Evolutionary conservation across 371 early-diverging fungal genomes (phyloP).

Genomic region (Capniomyces stellatus): DNA sequence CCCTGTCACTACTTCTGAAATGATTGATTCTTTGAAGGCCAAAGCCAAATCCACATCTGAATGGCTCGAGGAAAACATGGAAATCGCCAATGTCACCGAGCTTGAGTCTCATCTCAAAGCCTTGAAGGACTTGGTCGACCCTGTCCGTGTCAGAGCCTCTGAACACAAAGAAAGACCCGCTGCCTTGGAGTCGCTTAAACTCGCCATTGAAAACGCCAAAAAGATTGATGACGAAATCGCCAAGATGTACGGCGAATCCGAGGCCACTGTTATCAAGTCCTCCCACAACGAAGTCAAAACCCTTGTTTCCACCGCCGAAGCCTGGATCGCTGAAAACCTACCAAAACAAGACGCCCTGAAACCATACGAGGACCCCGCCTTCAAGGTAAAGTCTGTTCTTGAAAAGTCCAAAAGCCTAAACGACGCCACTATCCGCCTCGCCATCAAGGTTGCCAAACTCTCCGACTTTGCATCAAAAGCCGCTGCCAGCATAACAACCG

Average conservation of each 20-base stretch:
- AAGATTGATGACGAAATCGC: neutral
- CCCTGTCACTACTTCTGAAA: slow-evolving; percentile 43
- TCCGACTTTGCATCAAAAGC: no score
- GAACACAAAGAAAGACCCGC: neutral
- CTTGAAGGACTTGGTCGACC: slow-evolving; percentile 11
- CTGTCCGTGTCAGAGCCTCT: neutral
- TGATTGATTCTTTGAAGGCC: slow-evolving; percentile 44
- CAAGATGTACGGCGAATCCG: neutral
- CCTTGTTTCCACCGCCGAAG: neutral
- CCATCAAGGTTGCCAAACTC: no score
- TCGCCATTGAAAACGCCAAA: neutral
- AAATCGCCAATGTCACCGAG: slow-evolving; percentile 32
- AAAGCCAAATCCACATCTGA: slow-evolving; percentile 43
- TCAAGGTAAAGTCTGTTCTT: no score
- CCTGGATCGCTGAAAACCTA: neutral
- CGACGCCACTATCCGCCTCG: no score
- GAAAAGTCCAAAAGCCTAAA: no score
- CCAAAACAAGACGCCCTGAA: no score
- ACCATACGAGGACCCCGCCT: no score
- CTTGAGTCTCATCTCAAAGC: slow-evolving; percentile 16
- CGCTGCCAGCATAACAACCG: no score
- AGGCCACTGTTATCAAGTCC: neutral
- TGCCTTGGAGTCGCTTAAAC: neutral
- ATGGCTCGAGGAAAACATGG: slow-evolving; percentile 76
- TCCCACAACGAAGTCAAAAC: neutral